Conservation (phyloP, 768 basidiomycete genomes). For the Xerocomellus chrysenteron region DNA sequence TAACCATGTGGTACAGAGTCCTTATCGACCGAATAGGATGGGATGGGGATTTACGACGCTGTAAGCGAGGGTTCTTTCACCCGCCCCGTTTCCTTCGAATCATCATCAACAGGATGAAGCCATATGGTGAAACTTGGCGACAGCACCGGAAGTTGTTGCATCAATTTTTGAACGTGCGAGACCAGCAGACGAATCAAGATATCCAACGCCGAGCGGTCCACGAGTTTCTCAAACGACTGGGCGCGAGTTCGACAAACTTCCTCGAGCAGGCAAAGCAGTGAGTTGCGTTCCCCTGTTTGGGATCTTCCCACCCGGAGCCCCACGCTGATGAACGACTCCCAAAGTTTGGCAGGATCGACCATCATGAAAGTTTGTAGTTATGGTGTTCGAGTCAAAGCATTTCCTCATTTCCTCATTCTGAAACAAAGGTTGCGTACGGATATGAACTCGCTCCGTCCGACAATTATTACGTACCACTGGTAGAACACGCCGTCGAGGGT, state of each 20-base stretch:
- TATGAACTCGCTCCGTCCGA: constrained; percentile 3
- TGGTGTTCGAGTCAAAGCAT: no score
- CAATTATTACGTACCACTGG: constrained; percentile 1
- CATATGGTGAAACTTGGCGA: background rate
- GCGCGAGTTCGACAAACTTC: background rate
- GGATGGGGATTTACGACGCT: constrained; percentile 6
- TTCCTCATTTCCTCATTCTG: background rate
- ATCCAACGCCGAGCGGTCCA: constrained; percentile 2
- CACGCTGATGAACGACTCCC: background rate
- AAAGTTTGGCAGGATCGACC: constrained; percentile 2
- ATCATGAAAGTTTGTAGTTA: background rate
- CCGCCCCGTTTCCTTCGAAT: background rate
- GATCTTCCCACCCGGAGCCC: background rate
- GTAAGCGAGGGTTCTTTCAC: background rate
- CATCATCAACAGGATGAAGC: background rate
- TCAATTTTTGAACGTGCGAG: background rate
- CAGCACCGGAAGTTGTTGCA: background rate
- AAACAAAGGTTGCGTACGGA: background rate
- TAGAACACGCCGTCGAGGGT: constrained; percentile 5
- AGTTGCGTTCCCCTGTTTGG: background rate
- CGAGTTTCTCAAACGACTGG: background rate
- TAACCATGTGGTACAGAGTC: background rate
- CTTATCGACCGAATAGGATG: background rate
- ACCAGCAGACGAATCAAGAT: background rate
- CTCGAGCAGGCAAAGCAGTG: constrained; percentile 3